Conservation (phyloP, 2,329 filamentous ascomycete genomes). For the Fusarium sp. region DNA sequence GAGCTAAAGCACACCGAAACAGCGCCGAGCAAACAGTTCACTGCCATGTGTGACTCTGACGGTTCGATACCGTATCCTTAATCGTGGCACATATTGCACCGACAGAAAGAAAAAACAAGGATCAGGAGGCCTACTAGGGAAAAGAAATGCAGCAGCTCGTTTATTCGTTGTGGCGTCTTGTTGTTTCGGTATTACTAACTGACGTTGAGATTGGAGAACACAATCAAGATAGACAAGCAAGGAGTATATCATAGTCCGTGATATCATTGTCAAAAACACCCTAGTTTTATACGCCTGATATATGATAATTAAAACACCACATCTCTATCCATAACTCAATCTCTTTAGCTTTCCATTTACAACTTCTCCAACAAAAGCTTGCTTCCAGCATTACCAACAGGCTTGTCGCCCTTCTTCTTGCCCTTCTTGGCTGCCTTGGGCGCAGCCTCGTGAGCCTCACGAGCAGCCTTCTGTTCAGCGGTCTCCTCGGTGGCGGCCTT, state of each 20-base stretch:
- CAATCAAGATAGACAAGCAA: constrained; percentile 1
- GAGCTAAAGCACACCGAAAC: background rate
- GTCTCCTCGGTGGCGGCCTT: constrained; percentile 72
- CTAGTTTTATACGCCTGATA: constrained; percentile 42
- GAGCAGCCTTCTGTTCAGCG: constrained; percentile 62
- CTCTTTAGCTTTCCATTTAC: constrained; percentile 33
- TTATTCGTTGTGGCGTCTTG: background rate
- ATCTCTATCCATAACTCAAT: constrained; percentile 12
- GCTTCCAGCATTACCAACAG: constrained; percentile 70
- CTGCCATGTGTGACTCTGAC: constrained; percentile 18
- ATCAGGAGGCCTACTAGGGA: background rate
- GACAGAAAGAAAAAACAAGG: background rate
- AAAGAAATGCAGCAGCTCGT: background rate
- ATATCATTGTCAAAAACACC: constrained; percentile 41
- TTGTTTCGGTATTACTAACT: background rate
- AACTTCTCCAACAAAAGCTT: constrained; percentile 70
- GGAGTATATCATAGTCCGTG: constrained; percentile 33
- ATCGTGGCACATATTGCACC: constrained; percentile 5
- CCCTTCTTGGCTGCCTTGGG: constrained; percentile 57
- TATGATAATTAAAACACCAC: constrained; percentile 29
- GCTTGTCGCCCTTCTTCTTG: constrained; percentile 57
- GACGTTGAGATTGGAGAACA: background rate
- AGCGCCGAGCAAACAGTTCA: background rate
- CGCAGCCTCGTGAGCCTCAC: constrained; percentile 60
- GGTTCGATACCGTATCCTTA: constrained; percentile 8